Base-by-base conservation (phyloP, 2,329 filamentous ascomycete genomes). In the Fusarium bactridioides region DNA sequence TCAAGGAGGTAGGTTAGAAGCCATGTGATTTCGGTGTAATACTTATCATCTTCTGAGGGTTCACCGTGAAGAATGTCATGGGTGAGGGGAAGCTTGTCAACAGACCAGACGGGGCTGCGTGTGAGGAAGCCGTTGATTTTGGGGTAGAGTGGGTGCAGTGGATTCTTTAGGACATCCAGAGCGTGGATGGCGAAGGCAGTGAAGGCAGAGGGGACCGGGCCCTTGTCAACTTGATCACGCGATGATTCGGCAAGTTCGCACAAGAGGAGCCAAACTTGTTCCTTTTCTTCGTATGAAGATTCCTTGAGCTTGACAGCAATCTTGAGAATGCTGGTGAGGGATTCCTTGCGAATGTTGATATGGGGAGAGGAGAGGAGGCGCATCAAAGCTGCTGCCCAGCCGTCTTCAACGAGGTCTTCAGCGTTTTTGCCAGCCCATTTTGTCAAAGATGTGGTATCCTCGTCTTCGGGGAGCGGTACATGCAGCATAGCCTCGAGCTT, bases 91-190 rank as follows among this genome's bases (percentile, higher is more conserved):
- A 96, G 89, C 78, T 90, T 91, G 66, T 93, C 89, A 23, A 91
- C 78, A 18, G 91, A 86, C 95, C 95, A 98, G 29, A 86, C 81
- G 2, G 95, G 95, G 0, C 90, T 89, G 57, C 90, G 90, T 27
- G 93, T 93, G 40, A 98, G 88, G 80, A 95, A 98, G 10, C 87
- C 86, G 83, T 97, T 97, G 81, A 96, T 84, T 79, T 97, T 97
- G 64, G 90, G 89, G 79, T 97, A 98, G 41, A 98, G 88, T 67
- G 89, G 89, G 78, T 97, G 94, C 21, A 94, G 86, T 1, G 95
- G 95, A 69, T 94, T 91, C 27, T 86, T 88, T 50, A 97, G 83
- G 21, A 97, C 89, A 4, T 87, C 83, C 12, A 97, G 85, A 3
- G 91, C 90, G 72, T 90, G 89, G 51, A 88, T 86, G 12, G 94